Conservation (phyloP, 1,139 yeast genomes). For the Diutina sp. region DNA sequence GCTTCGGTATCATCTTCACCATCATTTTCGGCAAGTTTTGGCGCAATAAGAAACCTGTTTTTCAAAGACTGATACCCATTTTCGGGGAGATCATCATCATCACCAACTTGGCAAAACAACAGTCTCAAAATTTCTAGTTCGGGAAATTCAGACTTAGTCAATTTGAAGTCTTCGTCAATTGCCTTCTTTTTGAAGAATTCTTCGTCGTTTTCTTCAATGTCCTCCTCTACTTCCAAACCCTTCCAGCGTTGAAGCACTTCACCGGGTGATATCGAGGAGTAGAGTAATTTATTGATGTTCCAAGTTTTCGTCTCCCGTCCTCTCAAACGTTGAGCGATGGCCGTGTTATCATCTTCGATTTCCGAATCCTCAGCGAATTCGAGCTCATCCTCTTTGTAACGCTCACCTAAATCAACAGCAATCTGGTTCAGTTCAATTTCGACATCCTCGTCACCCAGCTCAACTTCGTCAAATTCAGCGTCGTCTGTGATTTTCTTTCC, state of each 20-base stretch:
- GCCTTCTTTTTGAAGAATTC: conserved; percentile 52
- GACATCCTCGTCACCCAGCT: conserved; percentile 16
- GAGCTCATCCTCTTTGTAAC: conserved; percentile 34
- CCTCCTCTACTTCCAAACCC: conserved; percentile 33
- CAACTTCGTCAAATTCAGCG: conserved; percentile 31
- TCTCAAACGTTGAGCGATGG: conserved; percentile 32
- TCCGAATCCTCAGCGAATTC: conserved; percentile 36
- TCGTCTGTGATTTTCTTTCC: conserved; percentile 41
- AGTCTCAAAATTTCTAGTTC: conserved; percentile 35
- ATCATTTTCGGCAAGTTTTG: conserved; percentile 32
- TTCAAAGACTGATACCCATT: conserved; percentile 36
- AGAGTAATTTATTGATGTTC: conserved; percentile 74
- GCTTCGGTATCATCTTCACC: conserved; percentile 30
- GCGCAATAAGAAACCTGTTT: conserved; percentile 57
- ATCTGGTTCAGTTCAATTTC: conserved; percentile 22
- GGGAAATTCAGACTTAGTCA: conserved; percentile 24
- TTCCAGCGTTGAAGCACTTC: conserved; percentile 75
- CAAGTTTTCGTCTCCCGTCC: conserved; percentile 37
- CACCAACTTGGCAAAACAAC: conserved; percentile 35
- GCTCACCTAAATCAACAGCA: conserved; percentile 23
- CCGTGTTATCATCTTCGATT: conserved; percentile 23
- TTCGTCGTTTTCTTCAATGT: conserved; percentile 21
- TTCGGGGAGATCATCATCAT: conserved; percentile 20
- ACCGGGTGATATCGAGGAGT: conserved; percentile 60
- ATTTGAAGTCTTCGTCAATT: conserved; percentile 8